A percentile compares a stretch with the other conserved stretches of the same genome.
phyloP scores from a whole-genome alignment of 2,329 filamentous ascomycete genomes.

The Aspergillus thermomutatus region DNA sequence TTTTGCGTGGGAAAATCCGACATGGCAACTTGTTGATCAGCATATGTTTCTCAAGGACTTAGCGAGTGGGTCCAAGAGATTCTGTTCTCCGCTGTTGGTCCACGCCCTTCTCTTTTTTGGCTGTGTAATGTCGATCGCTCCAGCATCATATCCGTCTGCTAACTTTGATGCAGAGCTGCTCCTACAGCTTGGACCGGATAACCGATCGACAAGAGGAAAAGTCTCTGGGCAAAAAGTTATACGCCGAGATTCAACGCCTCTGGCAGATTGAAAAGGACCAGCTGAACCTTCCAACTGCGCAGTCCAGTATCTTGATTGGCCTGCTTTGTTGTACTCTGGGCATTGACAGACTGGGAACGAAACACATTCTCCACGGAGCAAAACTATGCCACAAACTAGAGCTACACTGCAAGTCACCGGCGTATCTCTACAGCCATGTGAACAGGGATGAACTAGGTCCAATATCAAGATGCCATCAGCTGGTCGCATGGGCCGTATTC shows the following conservation, averaged over 20 bases:
- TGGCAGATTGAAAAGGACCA: constrained; percentile 16
- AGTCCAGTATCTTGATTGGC: constrained; percentile 21
- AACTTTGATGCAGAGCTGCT: constrained; percentile 17
- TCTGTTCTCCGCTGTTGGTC: constrained; percentile 20
- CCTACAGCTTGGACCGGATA: constrained; percentile 19
- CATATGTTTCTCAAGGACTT: constrained; percentile 18
- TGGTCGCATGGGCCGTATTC: constrained; percentile 22
- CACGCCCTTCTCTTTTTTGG: constrained; percentile 20
- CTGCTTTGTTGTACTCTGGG: constrained; percentile 24
- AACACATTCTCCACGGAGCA: constrained; percentile 20
- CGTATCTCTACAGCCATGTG: constrained; percentile 8
- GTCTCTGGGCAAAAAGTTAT: constrained; percentile 16
- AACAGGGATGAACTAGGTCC: neutral
- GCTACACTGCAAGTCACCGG: constrained; percentile 6
- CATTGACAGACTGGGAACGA: constrained; percentile 20
- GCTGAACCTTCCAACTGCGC: constrained; percentile 13
- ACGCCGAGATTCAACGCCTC: constrained; percentile 17
- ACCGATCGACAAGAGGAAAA: constrained; percentile 23
- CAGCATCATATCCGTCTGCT: neutral
- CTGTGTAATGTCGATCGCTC: constrained; percentile 13
- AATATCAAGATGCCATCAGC: constrained; percentile 13
- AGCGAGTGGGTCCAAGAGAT: constrained; percentile 10
- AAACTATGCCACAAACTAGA: constrained; percentile 8
- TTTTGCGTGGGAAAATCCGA: constrained; percentile 25
- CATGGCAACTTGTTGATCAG: constrained; percentile 22